phyloP scores from a whole-genome alignment of 495 filamentous ascomycete genomes.

The Podospora anserina region DNA sequence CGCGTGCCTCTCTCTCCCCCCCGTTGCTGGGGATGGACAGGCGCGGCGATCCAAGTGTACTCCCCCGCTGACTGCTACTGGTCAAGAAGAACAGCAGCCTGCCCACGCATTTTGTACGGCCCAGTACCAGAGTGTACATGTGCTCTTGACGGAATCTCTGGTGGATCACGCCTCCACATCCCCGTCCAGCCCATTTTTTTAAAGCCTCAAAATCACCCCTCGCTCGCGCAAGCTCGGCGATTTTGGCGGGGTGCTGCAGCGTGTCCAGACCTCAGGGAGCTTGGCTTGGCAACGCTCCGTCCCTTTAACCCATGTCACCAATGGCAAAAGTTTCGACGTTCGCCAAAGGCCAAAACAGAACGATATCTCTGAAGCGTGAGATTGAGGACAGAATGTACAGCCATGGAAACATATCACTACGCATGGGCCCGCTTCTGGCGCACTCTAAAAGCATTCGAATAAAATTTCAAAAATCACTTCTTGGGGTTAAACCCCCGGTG shows the following conservation, averaged over 20 bases:
- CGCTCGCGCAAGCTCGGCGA: slow-evolving; percentile 10
- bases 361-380: not conserved
- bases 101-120: slow-evolving; percentile 8
- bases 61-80: not conserved
- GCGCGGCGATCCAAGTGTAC: not conserved
- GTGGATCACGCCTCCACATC: slow-evolving; percentile 20
- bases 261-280: slow-evolving; percentile 13
- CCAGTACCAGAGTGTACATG: slow-evolving; percentile 16
- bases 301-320: slow-evolving; percentile 1
- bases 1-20: not conserved
- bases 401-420: not conserved
- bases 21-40: not conserved
- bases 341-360: not conserved
- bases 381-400: not conserved
- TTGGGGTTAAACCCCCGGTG: slow-evolving; percentile 12
- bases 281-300: slow-evolving; percentile 8
- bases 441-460: slow-evolving; percentile 1
- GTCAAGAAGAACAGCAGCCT: not conserved
- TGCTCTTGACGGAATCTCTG: not conserved
- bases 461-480: not conserved
- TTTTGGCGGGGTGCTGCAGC: slow-evolving; percentile 14
- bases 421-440: not conserved
- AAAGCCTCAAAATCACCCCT: slow-evolving; percentile 15
- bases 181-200: slow-evolving; percentile 17
- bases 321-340: not conserved